A percentile compares a stretch with the other conserved stretches of the same genome.
phyloP scores from a whole-genome alignment of 2,329 filamentous ascomycete species.

The Exophiala aquamarina region DNA sequence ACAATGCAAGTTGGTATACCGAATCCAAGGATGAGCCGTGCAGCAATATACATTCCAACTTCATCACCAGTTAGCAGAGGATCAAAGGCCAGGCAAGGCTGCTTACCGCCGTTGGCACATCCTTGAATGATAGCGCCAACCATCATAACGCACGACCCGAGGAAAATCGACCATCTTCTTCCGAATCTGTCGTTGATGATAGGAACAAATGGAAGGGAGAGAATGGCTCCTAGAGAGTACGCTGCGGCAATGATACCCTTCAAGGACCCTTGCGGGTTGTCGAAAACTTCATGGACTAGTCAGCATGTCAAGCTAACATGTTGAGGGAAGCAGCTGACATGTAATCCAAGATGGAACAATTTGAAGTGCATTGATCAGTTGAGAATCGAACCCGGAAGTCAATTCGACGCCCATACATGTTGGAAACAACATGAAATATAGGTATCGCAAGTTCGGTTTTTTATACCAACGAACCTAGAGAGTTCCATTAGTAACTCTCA shows the following conservation, averaged over 20 bases:
- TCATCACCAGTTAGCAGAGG: neutral
- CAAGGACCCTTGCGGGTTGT: conserved; percentile 43
- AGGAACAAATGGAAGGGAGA: conserved; percentile 59
- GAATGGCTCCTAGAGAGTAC: conserved; percentile 60
- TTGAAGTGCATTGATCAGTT: conserved; percentile 48
- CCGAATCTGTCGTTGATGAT: conserved; percentile 57
- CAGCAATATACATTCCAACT: conserved; percentile 61
- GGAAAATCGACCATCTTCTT: conserved; percentile 57
- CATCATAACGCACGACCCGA: conserved; percentile 56
- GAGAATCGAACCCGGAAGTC: conserved; percentile 60
- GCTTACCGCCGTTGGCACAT: conserved; percentile 47
- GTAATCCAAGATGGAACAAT: conserved; percentile 40
- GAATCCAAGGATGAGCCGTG: conserved; percentile 60
- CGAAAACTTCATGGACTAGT: conserved; percentile 40
- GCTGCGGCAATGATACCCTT: conserved; percentile 59
- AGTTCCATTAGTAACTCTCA: too few species aligned
- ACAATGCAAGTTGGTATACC: conserved; percentile 62
- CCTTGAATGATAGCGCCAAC: conserved; percentile 59
- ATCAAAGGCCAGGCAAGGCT: neutral
- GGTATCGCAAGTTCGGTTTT: conserved; percentile 58
- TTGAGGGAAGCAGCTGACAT: conserved; percentile 29
- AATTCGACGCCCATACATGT: conserved; percentile 64
- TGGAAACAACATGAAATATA: conserved; percentile 60
- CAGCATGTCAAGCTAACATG: neutral
- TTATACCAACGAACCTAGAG: conserved; percentile 53